Base-by-base conservation (phyloP, 352 stramenopile species). In the Pythium grandisporangium region DNA sequence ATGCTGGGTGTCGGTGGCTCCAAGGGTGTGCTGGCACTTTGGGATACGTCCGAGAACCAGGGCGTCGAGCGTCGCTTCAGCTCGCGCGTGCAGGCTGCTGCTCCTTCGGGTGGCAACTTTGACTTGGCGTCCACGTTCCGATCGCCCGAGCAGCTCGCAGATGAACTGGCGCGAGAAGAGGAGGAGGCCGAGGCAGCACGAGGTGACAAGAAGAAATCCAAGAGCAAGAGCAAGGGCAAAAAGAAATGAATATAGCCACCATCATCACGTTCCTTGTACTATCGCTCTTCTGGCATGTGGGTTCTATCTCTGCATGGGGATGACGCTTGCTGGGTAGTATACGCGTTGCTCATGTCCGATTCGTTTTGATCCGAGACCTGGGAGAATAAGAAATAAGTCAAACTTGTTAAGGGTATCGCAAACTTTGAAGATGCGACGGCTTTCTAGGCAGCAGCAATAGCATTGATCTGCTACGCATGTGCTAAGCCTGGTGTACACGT, bases 1-100 rank as follows among this genome's bases (percentile, higher is more conserved):
- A 71, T 96, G 61, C 63, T 97, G 2, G 88, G 74, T 5, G 71
- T 89, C n/a, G 90, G 80, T 30, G 91, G 91, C 45, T 89, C 79
- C 10, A 91, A 89, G 53, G 84, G 86, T 45, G 65, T 84, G 21
- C 49, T 96, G 16, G 86, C 84, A 25, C 60, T 96, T 8, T 96
- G 87, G 87, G 87, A 96, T 38, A 91, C 79, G 3, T 70, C 65
- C 3, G 87, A 95, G 55, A 89, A 95, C 61, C 65, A 91, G 45
- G 76, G 62, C 30, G 74, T 93, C 21, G 73, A 92, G 63, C 70
- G 76, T 26, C 76, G 74, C 41, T 95, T 95, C 55, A 45, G 71
- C n/a, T 82, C 78, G 51, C 75, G 81, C 27, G 70, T 80, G 30
- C 67, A 83, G 35, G 62, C 50, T 22, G 39, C 58, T 6, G 29